Evolutionary conservation across 371 early-diverging fungal species (phyloP).

Genomic region (Coemansia sp.): DNA sequence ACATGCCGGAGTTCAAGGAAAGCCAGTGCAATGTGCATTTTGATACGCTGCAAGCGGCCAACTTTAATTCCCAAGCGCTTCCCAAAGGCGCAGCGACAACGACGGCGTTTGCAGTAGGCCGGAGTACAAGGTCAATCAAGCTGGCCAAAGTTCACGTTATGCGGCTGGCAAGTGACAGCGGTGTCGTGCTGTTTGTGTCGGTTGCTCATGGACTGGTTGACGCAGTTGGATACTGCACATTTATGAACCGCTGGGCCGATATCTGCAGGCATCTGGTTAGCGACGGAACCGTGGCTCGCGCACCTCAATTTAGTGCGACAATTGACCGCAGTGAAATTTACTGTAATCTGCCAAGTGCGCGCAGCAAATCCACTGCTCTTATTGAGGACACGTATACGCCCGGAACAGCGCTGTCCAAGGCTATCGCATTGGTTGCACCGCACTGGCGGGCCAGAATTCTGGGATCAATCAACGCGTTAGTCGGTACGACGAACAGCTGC

Average conservation of each 20-base stretch:
- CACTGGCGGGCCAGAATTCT: not conserved
- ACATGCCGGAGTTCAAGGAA: constrained; percentile 35
- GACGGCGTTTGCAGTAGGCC: constrained; percentile 12
- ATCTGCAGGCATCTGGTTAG: not conserved
- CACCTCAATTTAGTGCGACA: not conserved
- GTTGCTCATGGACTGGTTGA: not conserved
- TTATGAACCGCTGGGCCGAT: not conserved
- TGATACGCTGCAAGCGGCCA: not conserved
- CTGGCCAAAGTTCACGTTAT: constrained; percentile 28
- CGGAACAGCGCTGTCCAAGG: not conserved
- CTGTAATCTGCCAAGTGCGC: not conserved
- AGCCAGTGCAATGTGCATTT: constrained; percentile 17
- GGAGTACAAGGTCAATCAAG: constrained; percentile 9
- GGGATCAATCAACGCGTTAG: not conserved
- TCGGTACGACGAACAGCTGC: not conserved
- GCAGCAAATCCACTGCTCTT: not conserved
- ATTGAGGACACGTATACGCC: not conserved
- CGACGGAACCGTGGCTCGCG: not conserved
- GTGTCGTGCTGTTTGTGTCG: constrained; percentile 23
- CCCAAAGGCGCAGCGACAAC: constrained; percentile 23
- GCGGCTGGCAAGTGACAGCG: constrained; percentile 26
- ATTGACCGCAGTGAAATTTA: not conserved
- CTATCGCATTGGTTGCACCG: not conserved
- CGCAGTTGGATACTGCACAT: not conserved
- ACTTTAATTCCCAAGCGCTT: constrained; percentile 28